Evolutionary conservation across 2,329 filamentous ascomycete genomes (phyloP).

Genomic region (Tolypocladium guangdongense): DNA sequence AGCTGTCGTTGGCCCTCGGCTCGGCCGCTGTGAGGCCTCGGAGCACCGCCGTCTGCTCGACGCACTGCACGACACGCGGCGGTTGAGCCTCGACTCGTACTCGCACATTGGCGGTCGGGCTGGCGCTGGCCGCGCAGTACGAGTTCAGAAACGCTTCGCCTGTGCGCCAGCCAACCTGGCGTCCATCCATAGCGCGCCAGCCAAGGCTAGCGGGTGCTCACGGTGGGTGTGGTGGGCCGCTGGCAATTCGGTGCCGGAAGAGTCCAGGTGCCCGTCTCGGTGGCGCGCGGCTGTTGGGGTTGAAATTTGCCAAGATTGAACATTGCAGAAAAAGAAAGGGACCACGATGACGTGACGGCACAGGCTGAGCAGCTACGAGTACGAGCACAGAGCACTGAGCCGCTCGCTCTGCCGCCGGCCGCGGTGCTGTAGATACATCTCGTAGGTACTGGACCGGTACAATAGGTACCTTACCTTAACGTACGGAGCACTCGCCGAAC

Average conservation of each 20-base stretch:
- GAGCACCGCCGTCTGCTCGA: background rate
- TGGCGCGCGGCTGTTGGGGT: background rate
- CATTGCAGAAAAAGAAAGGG: background rate
- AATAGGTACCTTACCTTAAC: no score
- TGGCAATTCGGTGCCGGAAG: background rate
- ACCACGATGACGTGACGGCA: background rate
- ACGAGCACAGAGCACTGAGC: no score
- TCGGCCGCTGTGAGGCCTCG: background rate
- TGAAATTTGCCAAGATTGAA: background rate
- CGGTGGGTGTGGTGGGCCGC: background rate
- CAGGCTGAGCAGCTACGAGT: background rate
- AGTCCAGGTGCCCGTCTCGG: no score
- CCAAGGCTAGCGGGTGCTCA: background rate
- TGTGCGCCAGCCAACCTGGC: background rate
- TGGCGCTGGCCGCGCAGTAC: no score
- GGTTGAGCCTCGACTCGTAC: background rate
- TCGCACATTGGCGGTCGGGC: background rate
- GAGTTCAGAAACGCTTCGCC: background rate
- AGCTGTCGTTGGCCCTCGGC: background rate
- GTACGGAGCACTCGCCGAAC: background rate
- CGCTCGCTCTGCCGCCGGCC: background rate
- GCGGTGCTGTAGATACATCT: no score
- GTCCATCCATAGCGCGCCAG: background rate
- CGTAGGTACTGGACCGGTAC: no score
- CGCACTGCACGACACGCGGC: background rate